phyloP scores from a whole-genome alignment of 306 rosid species.

The Pyrus communis region DNA sequence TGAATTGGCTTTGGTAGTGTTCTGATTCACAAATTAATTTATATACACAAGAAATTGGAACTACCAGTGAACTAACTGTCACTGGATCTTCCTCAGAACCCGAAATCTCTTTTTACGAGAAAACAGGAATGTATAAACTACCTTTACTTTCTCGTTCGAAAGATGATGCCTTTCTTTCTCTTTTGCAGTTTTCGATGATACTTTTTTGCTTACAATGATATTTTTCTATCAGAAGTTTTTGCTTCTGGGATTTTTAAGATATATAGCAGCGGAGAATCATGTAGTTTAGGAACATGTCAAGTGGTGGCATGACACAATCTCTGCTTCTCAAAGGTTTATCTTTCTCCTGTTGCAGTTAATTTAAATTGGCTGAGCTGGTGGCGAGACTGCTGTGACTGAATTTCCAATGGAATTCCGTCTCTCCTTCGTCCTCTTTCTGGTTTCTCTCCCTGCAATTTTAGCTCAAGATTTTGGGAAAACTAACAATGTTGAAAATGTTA shows the following conservation, averaged over 20 bases:
- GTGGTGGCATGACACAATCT: background rate
- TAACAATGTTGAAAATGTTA: conserved; percentile 25
- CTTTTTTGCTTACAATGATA: background rate
- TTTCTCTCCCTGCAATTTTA: conserved; percentile 32
- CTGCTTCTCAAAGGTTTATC: conserved; percentile 8
- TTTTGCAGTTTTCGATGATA: background rate
- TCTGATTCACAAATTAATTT: background rate
- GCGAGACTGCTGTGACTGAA: conserved; percentile 14
- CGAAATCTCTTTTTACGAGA: background rate
- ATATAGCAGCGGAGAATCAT: background rate
- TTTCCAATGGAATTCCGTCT: conserved; percentile 49
- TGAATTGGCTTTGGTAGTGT: background rate
- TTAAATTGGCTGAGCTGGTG: conserved; percentile 24
- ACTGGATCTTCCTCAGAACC: background rate
- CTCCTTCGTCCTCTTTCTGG: conserved; percentile 41
- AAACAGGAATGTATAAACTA: background rate
- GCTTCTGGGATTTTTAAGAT: background rate
- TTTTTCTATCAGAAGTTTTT: background rate
- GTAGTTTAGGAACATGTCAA: conserved; percentile 1
- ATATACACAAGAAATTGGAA: background rate
- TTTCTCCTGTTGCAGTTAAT: conserved; percentile 25
- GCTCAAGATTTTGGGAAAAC: conserved; percentile 39
- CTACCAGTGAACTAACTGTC: background rate
- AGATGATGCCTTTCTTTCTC: background rate
- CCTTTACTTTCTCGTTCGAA: background rate